Conservation (phyloP, 345 rosid species). For the Triadica sebifera region DNA sequence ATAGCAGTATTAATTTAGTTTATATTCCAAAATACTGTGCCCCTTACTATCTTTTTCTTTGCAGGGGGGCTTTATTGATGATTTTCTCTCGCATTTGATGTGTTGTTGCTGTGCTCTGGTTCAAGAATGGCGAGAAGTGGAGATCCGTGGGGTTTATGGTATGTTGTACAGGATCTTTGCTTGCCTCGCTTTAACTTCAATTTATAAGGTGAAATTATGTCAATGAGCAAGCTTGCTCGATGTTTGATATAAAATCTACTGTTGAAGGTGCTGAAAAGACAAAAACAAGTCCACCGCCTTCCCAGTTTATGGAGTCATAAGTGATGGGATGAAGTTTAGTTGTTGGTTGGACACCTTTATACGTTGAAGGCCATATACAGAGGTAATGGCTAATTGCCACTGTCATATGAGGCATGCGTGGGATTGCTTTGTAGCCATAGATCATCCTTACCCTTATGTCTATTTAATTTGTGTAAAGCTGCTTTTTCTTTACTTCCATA, state of each 20-base stretch:
- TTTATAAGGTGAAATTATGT: not conserved
- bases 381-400: conserved; percentile 24
- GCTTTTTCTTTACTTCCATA: conserved; percentile 10
- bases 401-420: conserved; percentile 14
- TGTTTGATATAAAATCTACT: conserved; percentile 10
- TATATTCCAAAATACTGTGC: not conserved
- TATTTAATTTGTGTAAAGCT: conserved; percentile 28
- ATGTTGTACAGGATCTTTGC: conserved; percentile 13
- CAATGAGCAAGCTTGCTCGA: not conserved
- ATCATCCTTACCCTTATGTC: not conserved
- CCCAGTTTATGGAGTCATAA: conserved; percentile 82
- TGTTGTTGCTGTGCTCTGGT: conserved; percentile 99
- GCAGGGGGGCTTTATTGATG: conserved; percentile 91
- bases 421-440: conserved; percentile 10
- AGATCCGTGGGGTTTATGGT: conserved; percentile 78
- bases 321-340: conserved; percentile 1
- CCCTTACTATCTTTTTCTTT: not conserved
- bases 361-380: not conserved
- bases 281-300: conserved; percentile 68
- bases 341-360: conserved; percentile 10
- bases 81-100: conserved; percentile 94
- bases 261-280: conserved; percentile 74
- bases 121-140: conserved; percentile 97
- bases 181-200: not conserved
- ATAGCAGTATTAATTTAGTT: conserved; percentile 2